Evolutionary conservation across 2,329 filamentous ascomycete genomes (phyloP).

Genomic region (Nakataea oryzae): DNA sequence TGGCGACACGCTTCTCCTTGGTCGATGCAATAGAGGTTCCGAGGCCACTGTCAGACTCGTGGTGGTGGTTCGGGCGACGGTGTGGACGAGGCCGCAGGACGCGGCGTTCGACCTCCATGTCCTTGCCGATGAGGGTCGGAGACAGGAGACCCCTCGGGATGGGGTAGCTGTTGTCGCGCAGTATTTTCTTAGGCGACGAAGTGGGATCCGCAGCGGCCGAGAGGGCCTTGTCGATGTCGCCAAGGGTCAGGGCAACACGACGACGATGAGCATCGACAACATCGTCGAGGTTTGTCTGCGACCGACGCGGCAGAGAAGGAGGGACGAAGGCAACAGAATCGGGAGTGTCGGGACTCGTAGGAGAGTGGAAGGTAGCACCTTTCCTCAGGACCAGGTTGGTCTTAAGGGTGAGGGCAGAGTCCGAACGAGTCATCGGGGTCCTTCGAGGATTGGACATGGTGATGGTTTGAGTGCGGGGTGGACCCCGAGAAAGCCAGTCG

Average conservation of each 20-base stretch:
- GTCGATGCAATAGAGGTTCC: constrained; percentile 68
- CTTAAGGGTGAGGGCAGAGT: constrained; percentile 35
- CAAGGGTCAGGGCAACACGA: constrained; percentile 56
- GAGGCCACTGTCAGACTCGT: constrained; percentile 79
- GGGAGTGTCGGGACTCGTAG: constrained; percentile 24
- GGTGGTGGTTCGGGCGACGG: constrained; percentile 46
- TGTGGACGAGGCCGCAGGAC: constrained; percentile 39
- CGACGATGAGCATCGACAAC: constrained; percentile 59
- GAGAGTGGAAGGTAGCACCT: constrained; percentile 57
- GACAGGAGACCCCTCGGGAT: constrained; percentile 50
- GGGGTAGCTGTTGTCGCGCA: constrained; percentile 46
- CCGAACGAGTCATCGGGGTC: constrained; percentile 32
- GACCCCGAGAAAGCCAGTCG: constrained; percentile 3
- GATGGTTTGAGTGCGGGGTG: constrained; percentile 13
- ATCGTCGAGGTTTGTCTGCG: constrained; percentile 62
- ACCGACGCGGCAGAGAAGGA: constrained; percentile 50
- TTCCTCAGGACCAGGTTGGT: constrained; percentile 54
- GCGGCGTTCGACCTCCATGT: constrained; percentile 32
- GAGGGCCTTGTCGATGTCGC: constrained; percentile 53
- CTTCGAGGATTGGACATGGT: constrained; percentile 28
- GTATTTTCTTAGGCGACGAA: constrained; percentile 23
- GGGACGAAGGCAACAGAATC: constrained; percentile 27
- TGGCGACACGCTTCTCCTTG: constrained; percentile 34
- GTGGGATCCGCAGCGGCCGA: constrained; percentile 29
- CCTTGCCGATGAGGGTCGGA: constrained; percentile 39